Evolutionary conservation across 345 rosid genomes (phyloP).

Genomic region (Corchorus olitorius): DNA sequence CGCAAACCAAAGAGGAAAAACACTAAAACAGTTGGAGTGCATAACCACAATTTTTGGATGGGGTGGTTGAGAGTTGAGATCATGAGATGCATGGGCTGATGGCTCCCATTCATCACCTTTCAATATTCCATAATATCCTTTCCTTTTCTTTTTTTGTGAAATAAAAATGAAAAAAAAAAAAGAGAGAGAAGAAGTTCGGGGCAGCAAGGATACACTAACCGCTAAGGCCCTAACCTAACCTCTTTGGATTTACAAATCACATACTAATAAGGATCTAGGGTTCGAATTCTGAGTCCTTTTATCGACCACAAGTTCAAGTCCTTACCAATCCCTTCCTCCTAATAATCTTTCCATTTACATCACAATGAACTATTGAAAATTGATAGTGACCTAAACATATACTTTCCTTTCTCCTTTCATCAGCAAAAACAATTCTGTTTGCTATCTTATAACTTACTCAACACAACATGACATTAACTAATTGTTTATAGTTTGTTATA

Average conservation of each 20-base stretch:
- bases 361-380: neutral
- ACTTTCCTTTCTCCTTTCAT: neutral
- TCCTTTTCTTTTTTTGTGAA: too few species aligned
- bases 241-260: too few species aligned
- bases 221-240: too few species aligned
- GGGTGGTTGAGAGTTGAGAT: slow-evolving; percentile 10
- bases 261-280: too few species aligned
- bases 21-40: neutral
- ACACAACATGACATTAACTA: neutral
- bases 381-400: neutral
- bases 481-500: too few species aligned
- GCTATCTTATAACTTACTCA: slow-evolving; percentile 5
- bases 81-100: neutral
- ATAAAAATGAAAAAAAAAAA: too few species aligned
- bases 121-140: neutral
- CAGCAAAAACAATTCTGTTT: neutral
- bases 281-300: too few species aligned
- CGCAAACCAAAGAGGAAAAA: neutral
- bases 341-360: too few species aligned
- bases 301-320: too few species aligned
- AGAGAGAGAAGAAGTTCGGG: too few species aligned
- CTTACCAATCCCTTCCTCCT: too few species aligned
- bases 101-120: slow-evolving; percentile 1
- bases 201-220: too few species aligned
- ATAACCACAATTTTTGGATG: neutral